Evolutionary conservation across 208 protist species (phyloP), one percentile per base, ranked within the genome.

Genomic region (Phytomonas francai): DNA sequence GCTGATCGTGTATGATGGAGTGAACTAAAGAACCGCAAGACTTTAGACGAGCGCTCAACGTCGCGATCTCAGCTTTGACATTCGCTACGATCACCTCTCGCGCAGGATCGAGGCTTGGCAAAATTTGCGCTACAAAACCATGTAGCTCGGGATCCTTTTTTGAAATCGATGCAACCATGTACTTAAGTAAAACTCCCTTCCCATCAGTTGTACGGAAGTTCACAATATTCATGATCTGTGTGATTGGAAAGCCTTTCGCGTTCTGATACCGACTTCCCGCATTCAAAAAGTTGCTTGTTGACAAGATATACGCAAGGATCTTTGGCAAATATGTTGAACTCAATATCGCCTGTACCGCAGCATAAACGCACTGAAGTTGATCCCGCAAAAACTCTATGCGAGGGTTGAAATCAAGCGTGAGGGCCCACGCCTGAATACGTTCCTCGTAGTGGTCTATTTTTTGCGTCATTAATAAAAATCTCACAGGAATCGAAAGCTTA

Each of bases 231-330:
- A 76, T 72, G 22, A 95, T 66, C 51, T 91, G 78, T 42, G 85
- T 85, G 63, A 92, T 84, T 45, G 81, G 78, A 73, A 95, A 95
- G 22, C 77, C 89, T 65, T 83, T 85, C 14, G 85, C 84, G 29
- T 78, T 81, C 59, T 89, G 74, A 70, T 80, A 90, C 33, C 77
- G 76, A 56, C 81, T 95, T 49, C 89, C 89, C 30, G 65, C 69
- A 74, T 95, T 95, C 29, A 95, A 68, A 67, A 88, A 82, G 72
- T 95, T 95, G 59, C 81, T 87, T 30, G 91, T 63, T 22, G 79
- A 69, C 30, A 95, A 74, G 31, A 91, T 68, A 42, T 76, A 82
- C 34, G 76, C 70, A 19, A 95, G 70, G 72, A 91, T 65, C 6
- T 73, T 67, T 6, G 85, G 86, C 36, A 95, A 65, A 60, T 81